phyloP scores from a whole-genome alignment of 495 filamentous ascomycete species.

The Penicillium parvum region DNA sequence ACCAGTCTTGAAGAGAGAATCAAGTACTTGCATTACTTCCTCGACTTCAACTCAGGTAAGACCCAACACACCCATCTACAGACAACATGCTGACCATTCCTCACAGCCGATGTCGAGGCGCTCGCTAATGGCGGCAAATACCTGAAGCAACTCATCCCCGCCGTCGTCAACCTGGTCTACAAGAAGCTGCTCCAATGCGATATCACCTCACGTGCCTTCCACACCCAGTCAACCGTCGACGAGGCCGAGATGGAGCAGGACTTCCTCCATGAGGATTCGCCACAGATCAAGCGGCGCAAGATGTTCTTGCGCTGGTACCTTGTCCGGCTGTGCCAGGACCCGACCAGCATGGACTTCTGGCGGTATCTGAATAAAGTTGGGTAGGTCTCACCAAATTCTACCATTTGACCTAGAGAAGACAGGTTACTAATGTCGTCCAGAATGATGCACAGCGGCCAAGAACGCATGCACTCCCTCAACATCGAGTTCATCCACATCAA shows the following conservation, averaged over 20 bases:
- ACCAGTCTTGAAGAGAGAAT: constrained; percentile 62
- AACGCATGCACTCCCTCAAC: constrained; percentile 59
- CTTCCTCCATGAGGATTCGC: constrained; percentile 56
- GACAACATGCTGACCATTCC: too few species aligned
- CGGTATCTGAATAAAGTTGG: constrained; percentile 76
- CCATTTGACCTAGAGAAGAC: too few species aligned
- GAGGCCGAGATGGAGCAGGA: constrained; percentile 57
- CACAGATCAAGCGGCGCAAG: constrained; percentile 70
- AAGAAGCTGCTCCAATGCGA: constrained; percentile 68
- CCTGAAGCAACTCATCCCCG: constrained; percentile 69
- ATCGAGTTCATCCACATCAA: constrained; percentile 75
- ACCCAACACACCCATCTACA: background rate
- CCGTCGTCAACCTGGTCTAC: constrained; percentile 67
- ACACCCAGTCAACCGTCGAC: constrained; percentile 59
- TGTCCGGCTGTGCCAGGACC: constrained; percentile 64
- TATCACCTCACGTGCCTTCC: constrained; percentile 68
- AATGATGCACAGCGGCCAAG: constrained; percentile 67
- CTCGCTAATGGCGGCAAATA: constrained; percentile 62
- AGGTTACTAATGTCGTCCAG: too few species aligned
- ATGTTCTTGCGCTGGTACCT: constrained; percentile 71
- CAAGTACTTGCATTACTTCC: constrained; percentile 64
- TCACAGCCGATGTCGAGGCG: constrained; percentile 66
- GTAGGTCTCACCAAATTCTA: constrained; percentile 19
- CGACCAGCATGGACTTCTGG: constrained; percentile 70
- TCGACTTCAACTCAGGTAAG: constrained; percentile 67